phyloP scores from a whole-genome alignment of 805 yeast species.

The Lipomyces kockii region DNA sequence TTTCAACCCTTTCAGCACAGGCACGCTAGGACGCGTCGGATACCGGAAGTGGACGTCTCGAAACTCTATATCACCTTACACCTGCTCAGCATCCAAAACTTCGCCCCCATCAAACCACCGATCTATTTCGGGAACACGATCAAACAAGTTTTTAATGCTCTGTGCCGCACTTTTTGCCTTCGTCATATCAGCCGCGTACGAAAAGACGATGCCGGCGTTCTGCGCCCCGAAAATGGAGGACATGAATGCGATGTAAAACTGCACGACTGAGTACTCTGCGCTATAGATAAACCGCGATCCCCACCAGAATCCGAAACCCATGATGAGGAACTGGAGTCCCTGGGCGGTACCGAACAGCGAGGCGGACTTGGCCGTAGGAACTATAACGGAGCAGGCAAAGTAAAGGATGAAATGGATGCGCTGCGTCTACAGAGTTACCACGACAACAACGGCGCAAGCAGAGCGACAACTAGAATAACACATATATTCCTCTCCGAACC shows the following conservation, averaged over 20 bases:
- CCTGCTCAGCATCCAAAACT: constrained; percentile 35
- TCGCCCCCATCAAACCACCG: constrained; percentile 42
- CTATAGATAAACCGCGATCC: constrained; percentile 47
- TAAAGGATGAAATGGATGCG: too few relatives aligned
- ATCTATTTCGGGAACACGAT: constrained; percentile 47
- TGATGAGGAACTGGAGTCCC: constrained; percentile 44
- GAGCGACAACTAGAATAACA: too few relatives aligned
- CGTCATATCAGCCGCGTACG: constrained; percentile 52
- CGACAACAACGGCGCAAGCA: too few relatives aligned
- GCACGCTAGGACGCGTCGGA: constrained; percentile 42
- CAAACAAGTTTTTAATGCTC: constrained; percentile 45
- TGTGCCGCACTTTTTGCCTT: constrained; percentile 49
- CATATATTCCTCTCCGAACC: too few relatives aligned
- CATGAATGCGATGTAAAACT: constrained; percentile 49
- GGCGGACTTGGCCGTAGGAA: constrained; percentile 22
- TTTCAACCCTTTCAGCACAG: constrained; percentile 40
- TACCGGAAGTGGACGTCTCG: constrained; percentile 43
- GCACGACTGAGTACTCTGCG: constrained; percentile 41
- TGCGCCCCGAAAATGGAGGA: constrained; percentile 51
- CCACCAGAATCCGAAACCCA: constrained; percentile 52
- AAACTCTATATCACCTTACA: constrained; percentile 62
- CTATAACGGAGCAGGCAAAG: not conserved
- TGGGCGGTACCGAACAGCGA: constrained; percentile 28
- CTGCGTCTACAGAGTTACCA: too few relatives aligned
- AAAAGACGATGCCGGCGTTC: constrained; percentile 50